Evolutionary conservation across 441 rosid genomes (phyloP).

Genomic region (Brassica hybrid): DNA sequence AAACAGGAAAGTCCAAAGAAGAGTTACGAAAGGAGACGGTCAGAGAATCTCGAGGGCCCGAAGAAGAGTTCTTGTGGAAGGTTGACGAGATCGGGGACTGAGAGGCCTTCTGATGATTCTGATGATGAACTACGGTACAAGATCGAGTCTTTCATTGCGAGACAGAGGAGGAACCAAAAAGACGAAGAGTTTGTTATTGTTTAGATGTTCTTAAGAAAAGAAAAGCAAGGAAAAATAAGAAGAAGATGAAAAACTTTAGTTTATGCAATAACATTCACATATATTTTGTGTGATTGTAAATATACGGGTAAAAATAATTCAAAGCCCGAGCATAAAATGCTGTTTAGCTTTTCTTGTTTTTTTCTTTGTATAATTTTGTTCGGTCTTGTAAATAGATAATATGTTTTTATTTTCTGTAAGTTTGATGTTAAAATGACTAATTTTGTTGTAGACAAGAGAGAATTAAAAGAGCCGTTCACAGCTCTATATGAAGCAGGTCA

Average conservation of each 20-base stretch:
- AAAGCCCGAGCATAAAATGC: constrained; percentile 33
- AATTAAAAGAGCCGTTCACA: not conserved
- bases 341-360: constrained; percentile 14
- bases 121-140: constrained; percentile 42
- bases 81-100: constrained; percentile 31
- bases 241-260: constrained; percentile 24
- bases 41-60: constrained; percentile 27
- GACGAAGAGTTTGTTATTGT: constrained; percentile 40
- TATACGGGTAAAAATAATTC: constrained; percentile 28
- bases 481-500: constrained; percentile 46
- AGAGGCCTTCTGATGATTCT: constrained; percentile 2
- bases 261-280: constrained; percentile 40
- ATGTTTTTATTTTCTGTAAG: constrained; percentile 1
- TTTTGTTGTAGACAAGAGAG: not conserved
- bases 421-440: not conserved
- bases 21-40: constrained; percentile 25
- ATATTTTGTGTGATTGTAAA: constrained; percentile 32
- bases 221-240: not conserved
- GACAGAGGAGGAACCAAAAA: constrained; percentile 45
- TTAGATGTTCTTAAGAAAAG: not conserved
- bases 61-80: constrained; percentile 30
- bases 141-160: constrained; percentile 48
- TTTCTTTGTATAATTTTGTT: constrained; percentile 36
- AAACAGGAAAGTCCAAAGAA: constrained; percentile 1
- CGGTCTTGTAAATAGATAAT: not conserved